A percentile compares a stretch with the other conserved stretches of the same genome.
Conservation (phyloP, 2,329 filamentous ascomycete species). For the Dothideomycetes sp. region DNA sequence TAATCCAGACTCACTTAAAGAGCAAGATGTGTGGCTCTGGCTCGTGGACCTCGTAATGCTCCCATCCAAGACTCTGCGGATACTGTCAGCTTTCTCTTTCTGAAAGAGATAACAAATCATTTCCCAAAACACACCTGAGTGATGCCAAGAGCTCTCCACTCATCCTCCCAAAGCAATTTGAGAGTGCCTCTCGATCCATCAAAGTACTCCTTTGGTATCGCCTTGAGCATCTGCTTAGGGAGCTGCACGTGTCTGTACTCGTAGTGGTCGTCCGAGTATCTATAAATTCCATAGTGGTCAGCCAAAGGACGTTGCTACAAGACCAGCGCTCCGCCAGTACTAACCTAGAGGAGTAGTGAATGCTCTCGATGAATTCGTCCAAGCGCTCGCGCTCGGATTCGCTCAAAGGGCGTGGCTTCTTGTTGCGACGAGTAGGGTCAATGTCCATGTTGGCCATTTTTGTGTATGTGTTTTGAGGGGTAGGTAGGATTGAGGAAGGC, state of each 20-base stretch:
- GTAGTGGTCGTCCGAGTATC: constrained; percentile 85
- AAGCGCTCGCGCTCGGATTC: constrained; percentile 74
- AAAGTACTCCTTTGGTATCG: constrained; percentile 90
- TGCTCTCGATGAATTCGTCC: constrained; percentile 85
- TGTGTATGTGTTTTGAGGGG: neutral
- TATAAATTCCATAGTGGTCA: too few species aligned
- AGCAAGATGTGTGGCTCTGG: constrained; percentile 96
- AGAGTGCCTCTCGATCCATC: constrained; percentile 81
- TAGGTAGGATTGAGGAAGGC: neutral
- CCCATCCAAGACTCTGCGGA: constrained; percentile 85
- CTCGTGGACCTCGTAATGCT: constrained; percentile 98
- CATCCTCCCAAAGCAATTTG: constrained; percentile 95
- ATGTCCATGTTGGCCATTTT: constrained; percentile 46
- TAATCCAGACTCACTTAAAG: constrained; percentile 71
- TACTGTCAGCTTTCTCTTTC: neutral
- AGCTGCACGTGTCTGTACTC: constrained; percentile 98
- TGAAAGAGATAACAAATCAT: too few species aligned
- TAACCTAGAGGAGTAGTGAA: constrained; percentile 90
- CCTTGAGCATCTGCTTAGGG: constrained; percentile 96
- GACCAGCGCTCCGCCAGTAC: too few species aligned
- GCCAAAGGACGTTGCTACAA: too few species aligned
- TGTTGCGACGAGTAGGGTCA: constrained; percentile 78
- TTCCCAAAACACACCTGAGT: constrained; percentile 76
- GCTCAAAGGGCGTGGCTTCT: constrained; percentile 67
- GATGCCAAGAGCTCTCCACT: constrained; percentile 94